Evolutionary conservation across 2,329 filamentous ascomycete genomes (phyloP), one percentile per base, ranked within the genome.

Genomic region (Xylariales sp.): DNA sequence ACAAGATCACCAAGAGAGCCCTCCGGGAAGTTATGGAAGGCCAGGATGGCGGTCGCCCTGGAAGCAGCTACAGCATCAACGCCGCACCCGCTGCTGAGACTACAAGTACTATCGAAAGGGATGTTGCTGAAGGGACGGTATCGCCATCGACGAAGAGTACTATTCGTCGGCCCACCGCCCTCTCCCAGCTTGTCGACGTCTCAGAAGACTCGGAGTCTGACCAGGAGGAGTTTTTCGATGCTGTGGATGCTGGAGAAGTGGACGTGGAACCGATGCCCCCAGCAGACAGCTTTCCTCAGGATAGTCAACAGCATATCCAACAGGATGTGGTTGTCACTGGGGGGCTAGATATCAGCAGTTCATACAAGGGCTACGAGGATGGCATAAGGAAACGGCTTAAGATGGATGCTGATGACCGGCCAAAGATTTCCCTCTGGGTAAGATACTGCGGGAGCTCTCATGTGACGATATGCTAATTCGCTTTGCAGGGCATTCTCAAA

Each of bases 351-450:
- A 84, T 98, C 43, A 80, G 76, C 50, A 76, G 78, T 31, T 88
- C 87, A 0, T 97, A 89, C 69, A 80, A 74, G 48, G 93, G 93
- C 4, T 98, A 98, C 56, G 93, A 98, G 61, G 88, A 94, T 54
- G 87, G 88, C 9, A 74, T 94, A 28, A 77, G 93, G 37, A 77
- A 78, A 48, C 82, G 75, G 52, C 74, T 97, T 29, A 91, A 89
- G 65, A 80, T 97, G 73, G 91, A 97, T 55, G 84, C 84, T 22
- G 93, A 98, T 60, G 80, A 98, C 58, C 74, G 93, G 54, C 93
- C 93, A 0, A 96, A 91, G 70, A 88, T 97, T 46, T 93, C 86
- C 21, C 80, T 98, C 31, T 98, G 93, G 93, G 90, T 95, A 78
- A 66, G 84, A 2, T 18, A 27, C 24, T 28, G n/a, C 12, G 9